These are phyloP conservation scores for Ophidiomyces ophidiicola DNA, from an alignment of 2,329 filamentous ascomycete species.

Conservation along the genomic window DNA sequence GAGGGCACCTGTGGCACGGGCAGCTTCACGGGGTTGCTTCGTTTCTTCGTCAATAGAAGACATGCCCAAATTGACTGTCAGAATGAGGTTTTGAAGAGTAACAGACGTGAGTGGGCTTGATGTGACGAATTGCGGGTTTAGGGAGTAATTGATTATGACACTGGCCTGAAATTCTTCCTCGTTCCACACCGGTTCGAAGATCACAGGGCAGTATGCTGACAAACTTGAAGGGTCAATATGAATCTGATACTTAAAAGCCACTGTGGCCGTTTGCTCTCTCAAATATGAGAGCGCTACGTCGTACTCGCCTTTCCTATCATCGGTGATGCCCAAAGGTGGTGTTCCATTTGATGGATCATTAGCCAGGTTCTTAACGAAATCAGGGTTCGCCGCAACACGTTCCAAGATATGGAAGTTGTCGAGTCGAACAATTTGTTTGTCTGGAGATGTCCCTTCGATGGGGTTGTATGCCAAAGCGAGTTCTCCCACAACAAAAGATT, in stretches of 20 bases:
- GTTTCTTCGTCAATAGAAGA: conserved; percentile 34
- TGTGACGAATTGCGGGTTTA: conserved; percentile 57
- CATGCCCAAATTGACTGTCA: conserved; percentile 43
- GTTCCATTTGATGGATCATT: conserved; percentile 15
- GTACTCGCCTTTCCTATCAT: conserved; percentile 64
- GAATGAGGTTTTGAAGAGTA: conserved; percentile 62
- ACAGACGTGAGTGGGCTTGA: conserved; percentile 36
- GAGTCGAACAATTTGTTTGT: conserved; percentile 57
- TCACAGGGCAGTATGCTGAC: conserved; percentile 55
- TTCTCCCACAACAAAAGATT: conserved; percentile 69
- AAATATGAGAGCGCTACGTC: conserved; percentile 61
- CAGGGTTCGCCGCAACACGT: conserved; percentile 84
- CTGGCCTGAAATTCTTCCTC: conserved; percentile 74
- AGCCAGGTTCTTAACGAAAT: conserved; percentile 61
- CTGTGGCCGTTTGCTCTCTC: conserved; percentile 49
- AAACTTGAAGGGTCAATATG: conserved; percentile 52
- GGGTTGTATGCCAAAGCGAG: conserved; percentile 73
- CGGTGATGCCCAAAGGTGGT: conserved; percentile 21
- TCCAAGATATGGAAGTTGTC: conserved; percentile 83
- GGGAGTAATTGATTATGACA: conserved; percentile 68
- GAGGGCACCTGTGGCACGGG: conserved; percentile 31
- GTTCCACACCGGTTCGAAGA: conserved; percentile 69
- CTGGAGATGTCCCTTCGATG: conserved; percentile 23
- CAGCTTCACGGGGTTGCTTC: conserved; percentile 33
- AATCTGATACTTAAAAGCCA: conserved; percentile 87